These are phyloP conservation scores for Entomortierella beljakovae DNA, from an alignment of 192 early-diverging fungal species.

Conservation along the genomic window DNA sequence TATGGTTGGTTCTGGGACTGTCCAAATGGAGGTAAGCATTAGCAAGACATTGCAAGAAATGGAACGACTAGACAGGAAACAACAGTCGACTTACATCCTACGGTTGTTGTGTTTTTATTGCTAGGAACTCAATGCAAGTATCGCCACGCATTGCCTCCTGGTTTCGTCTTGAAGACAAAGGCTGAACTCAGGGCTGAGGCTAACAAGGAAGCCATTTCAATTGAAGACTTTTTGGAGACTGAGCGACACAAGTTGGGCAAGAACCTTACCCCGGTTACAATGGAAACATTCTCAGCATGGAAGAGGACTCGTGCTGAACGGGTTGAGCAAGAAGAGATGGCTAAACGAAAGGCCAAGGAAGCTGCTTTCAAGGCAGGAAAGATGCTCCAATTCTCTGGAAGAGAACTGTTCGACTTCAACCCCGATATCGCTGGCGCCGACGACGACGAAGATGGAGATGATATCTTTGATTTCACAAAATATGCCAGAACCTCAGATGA, in stretches of 20 bases:
- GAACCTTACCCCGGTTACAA: constrained; percentile 94
- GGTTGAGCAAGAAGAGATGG: constrained; percentile 73
- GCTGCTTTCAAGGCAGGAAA: constrained; percentile 87
- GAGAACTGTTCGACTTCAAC: constrained; percentile 98
- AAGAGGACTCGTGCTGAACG: constrained; percentile 86
- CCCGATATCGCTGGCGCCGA: constrained; percentile 82
- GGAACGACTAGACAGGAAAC: too few relatives aligned
- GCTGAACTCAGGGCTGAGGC: constrained; percentile 80
- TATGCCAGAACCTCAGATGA: constrained; percentile 78
- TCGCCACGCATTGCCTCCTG: constrained; percentile 95
- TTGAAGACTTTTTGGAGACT: constrained; percentile 98
- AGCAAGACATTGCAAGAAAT: background rate
- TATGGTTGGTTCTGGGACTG: constrained; percentile 99
- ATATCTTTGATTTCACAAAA: constrained; percentile 83
- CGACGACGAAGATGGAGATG: constrained; percentile 81
- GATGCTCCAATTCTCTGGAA: constrained; percentile 94
- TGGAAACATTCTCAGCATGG: constrained; percentile 93
- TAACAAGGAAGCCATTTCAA: constrained; percentile 85
- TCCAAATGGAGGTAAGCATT: constrained; percentile 86
- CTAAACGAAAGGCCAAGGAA: constrained; percentile 83
- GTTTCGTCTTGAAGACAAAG: constrained; percentile 95
- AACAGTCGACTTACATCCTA: background rate
- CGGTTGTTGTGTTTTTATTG: background rate
- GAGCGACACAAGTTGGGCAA: constrained; percentile 95
- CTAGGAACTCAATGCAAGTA: constrained; percentile 90